Conservation (phyloP, 2,329 filamentous ascomycete genomes). For the Alternaria alternata region DNA sequence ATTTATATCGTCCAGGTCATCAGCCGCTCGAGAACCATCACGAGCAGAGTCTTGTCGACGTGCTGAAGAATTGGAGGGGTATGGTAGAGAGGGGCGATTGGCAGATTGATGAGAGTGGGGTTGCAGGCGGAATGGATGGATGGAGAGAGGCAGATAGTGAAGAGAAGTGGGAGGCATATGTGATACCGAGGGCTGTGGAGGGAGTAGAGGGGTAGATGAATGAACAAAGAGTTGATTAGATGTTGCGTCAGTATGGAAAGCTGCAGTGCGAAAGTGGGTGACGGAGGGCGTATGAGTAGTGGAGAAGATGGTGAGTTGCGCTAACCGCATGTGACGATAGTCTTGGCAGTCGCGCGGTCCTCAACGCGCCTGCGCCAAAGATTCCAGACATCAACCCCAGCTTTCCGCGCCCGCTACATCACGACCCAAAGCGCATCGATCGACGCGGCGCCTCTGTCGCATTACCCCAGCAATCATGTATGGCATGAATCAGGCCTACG, state of each 20-base stretch:
- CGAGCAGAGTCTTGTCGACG: constrained; percentile 7
- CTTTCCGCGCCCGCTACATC: constrained; percentile 29
- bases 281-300: not conserved
- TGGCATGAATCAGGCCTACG: constrained; percentile 45
- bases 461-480: constrained; percentile 38
- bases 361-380: constrained; percentile 32
- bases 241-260: not conserved
- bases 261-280: not conserved
- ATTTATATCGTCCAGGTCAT: too few relatives aligned
- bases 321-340: constrained; percentile 4
- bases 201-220: too few relatives aligned
- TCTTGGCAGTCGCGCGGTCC: constrained; percentile 22
- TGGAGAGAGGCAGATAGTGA: constrained; percentile 13
- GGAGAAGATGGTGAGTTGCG: not conserved
- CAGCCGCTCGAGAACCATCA: too few relatives aligned
- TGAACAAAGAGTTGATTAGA: not conserved
- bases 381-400: constrained; percentile 28
- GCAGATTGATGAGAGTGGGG: constrained; percentile 25
- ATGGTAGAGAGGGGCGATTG: constrained; percentile 34
- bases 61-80: constrained; percentile 25
- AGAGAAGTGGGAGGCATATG: too few relatives aligned
- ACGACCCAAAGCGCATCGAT: constrained; percentile 16
- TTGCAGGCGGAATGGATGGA: constrained; percentile 27
- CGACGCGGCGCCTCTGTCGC: constrained; percentile 40
- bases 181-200: too few relatives aligned